Evolutionary conservation across 768 basidiomycete species (phyloP).

Genomic region (Suillus bovinus): DNA sequence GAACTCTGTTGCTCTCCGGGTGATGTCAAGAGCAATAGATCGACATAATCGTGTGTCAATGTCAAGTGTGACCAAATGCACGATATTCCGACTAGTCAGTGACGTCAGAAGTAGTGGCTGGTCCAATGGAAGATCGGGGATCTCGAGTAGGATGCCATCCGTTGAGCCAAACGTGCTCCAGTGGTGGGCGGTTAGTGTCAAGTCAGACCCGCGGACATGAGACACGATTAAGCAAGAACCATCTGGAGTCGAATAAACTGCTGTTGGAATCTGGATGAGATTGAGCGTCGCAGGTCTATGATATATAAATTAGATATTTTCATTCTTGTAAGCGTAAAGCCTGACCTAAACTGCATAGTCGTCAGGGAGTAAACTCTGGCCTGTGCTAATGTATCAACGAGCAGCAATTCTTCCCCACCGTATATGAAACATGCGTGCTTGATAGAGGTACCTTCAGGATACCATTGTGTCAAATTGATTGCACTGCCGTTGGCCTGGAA

Average conservation of each 20-base stretch:
- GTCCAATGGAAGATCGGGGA: constrained; percentile 27
- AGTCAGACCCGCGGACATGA: constrained; percentile 21
- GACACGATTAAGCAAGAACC: constrained; percentile 50
- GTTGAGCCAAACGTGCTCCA: constrained; percentile 58
- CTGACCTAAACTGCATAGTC: constrained; percentile 54
- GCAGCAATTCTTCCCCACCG: constrained; percentile 52
- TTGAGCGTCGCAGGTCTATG: constrained; percentile 46
- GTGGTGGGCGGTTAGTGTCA: constrained; percentile 45
- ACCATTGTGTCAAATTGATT: constrained; percentile 46
- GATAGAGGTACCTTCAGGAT: constrained; percentile 30
- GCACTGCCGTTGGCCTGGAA: constrained; percentile 44
- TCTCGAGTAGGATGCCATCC: constrained; percentile 41
- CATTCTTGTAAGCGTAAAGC: neutral
- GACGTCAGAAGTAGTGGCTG: constrained; percentile 42
- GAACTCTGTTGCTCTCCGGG: constrained; percentile 56
- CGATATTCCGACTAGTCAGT: constrained; percentile 39
- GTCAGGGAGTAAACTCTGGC: constrained; percentile 54
- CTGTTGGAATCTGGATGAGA: constrained; percentile 35
- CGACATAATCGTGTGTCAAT: constrained; percentile 28
- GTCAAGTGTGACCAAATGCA: constrained; percentile 47
- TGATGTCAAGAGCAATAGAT: constrained; percentile 53
- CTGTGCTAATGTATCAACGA: constrained; percentile 45
- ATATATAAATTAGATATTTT: neutral
- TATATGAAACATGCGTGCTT: constrained; percentile 43
- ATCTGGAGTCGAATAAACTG: constrained; percentile 50